Evolutionary conservation across 495 filamentous ascomycete genomes (phyloP).

Genomic region (Sphaerosporella brunnea): DNA sequence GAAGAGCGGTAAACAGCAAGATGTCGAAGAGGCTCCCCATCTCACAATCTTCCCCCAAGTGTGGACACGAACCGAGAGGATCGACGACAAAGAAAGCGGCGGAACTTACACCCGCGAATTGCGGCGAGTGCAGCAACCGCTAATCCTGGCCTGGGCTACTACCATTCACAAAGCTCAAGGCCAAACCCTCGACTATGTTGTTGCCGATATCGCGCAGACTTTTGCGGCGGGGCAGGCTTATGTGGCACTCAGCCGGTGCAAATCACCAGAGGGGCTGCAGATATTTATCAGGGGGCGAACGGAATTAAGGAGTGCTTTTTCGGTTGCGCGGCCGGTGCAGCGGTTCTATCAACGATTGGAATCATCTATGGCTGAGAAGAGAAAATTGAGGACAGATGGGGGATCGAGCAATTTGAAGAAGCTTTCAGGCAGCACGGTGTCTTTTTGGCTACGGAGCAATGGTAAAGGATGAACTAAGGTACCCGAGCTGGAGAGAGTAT

Average conservation of each 20-base stretch:
- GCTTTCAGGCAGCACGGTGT: too few species aligned
- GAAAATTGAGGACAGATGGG: too few species aligned
- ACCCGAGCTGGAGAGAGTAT: too few species aligned
- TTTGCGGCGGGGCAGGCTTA: constrained; percentile 32
- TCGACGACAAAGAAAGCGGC: too few species aligned
- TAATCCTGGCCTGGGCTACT: constrained; percentile 31
- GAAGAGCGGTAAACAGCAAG: neutral
- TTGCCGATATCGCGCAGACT: constrained; percentile 26
- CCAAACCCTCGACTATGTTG: constrained; percentile 30
- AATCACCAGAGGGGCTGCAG: constrained; percentile 26
- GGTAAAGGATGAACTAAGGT: too few species aligned
- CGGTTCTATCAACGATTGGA: too few species aligned
- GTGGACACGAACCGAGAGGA: neutral
- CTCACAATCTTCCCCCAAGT: neutral
- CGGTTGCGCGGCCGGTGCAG: too few species aligned
- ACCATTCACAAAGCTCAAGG: constrained; percentile 35
- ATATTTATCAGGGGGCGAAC: too few species aligned
- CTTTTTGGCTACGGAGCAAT: too few species aligned
- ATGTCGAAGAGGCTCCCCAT: neutral
- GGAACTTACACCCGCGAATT: constrained; percentile 4
- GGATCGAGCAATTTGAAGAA: too few species aligned
- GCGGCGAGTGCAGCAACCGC: constrained; percentile 31
- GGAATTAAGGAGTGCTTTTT: too few species aligned
- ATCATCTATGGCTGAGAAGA: too few species aligned
- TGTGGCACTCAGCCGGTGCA: constrained; percentile 30